phyloP scores from a whole-genome alignment of 768 basidiomycete genomes.

The Leccinum truebloodii region DNA sequence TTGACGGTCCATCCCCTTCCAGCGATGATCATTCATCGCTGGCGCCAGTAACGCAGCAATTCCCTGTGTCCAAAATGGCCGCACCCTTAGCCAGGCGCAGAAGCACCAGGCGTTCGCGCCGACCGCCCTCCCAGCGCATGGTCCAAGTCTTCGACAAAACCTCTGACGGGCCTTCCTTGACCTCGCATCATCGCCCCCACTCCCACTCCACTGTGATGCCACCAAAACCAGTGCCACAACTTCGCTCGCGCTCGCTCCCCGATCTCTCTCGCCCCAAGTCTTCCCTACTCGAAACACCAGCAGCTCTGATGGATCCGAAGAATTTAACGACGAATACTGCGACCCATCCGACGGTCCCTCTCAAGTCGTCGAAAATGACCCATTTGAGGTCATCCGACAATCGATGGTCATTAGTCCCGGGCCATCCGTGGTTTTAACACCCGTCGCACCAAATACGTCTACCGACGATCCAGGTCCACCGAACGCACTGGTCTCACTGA shows the following conservation, averaged over 20 bases:
- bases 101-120: neutral
- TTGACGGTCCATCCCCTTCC: no score
- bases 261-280: neutral
- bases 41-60: neutral
- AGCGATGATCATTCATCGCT: no score
- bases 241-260: neutral
- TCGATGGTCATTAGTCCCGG: neutral
- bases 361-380: neutral
- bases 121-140: constrained; percentile 13
- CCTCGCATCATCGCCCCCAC: neutral
- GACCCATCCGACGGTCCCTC: neutral
- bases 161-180: constrained; percentile 1
- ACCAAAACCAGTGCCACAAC: neutral
- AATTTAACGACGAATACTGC: no score
- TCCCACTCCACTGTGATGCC: no score
- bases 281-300: no score
- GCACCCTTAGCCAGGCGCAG: no score
- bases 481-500: no score
- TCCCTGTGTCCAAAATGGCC: no score
- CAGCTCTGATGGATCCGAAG: no score
- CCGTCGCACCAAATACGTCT: no score
- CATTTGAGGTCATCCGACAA: neutral
- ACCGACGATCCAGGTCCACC: no score
- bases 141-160: constrained; percentile 26
- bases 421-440: no score